Conservation (phyloP, 495 filamentous ascomycete genomes). For the Penicillium riverlandense region DNA sequence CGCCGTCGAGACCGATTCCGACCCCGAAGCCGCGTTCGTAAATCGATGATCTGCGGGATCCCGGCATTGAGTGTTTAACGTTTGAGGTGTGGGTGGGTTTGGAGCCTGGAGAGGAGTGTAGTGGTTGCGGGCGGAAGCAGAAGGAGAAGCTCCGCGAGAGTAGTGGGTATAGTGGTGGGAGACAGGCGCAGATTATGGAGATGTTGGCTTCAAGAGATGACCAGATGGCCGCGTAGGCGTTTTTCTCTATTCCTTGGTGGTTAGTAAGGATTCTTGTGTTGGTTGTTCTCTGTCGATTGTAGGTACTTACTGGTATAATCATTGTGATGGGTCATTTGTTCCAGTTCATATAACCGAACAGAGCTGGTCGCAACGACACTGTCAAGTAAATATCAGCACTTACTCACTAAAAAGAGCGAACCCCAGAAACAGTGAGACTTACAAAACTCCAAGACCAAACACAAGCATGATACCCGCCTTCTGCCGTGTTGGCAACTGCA, state of each 20-base stretch:
- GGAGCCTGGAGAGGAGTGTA: slow-evolving; percentile 9
- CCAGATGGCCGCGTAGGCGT: slow-evolving; percentile 54
- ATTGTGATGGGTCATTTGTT: not conserved
- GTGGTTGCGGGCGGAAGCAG: slow-evolving; percentile 15
- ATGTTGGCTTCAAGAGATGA: slow-evolving; percentile 75
- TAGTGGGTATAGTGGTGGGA: slow-evolving; percentile 75
- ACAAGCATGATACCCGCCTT: slow-evolving; percentile 34
- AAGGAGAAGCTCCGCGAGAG: slow-evolving; percentile 62
- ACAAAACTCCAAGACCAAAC: slow-evolving; percentile 46
- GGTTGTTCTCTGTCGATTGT: no score
- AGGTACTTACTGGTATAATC: slow-evolving; percentile 19
- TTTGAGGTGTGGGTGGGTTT: slow-evolving; percentile 2
- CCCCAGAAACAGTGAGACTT: slow-evolving; percentile 9
- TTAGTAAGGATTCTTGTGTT: no score
- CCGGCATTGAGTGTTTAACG: slow-evolving; percentile 1
- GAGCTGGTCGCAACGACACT: slow-evolving; percentile 34
- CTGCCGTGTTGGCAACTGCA: slow-evolving; percentile 33
- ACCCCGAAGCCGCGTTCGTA: slow-evolving; percentile 6
- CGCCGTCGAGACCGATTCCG: slow-evolving; percentile 3
- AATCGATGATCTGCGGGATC: slow-evolving; percentile 9
- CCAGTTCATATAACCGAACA: slow-evolving; percentile 20
- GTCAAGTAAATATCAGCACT: not conserved
- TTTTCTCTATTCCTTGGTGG: slow-evolving; percentile 19
- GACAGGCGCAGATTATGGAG: slow-evolving; percentile 76
- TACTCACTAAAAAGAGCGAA: not conserved